Conservation (phyloP, 345 rosid species). For the Corymbia maculata region DNA sequence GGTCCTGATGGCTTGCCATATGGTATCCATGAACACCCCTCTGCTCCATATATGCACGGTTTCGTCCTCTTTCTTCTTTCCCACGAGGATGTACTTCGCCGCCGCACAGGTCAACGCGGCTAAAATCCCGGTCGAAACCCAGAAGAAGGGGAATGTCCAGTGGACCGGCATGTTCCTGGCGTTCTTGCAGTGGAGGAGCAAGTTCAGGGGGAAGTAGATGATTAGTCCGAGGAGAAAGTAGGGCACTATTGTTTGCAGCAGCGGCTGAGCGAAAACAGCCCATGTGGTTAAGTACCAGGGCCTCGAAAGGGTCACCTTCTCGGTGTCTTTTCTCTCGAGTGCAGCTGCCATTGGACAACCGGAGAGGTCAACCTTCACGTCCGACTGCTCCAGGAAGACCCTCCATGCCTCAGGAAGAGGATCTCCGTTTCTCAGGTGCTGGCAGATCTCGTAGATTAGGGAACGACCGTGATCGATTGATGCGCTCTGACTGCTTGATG, state of each 20-base stretch:
- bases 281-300: constrained; percentile 38
- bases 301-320: constrained; percentile 33
- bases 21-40: constrained; percentile 43
- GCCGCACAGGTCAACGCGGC: constrained; percentile 28
- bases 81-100: constrained; percentile 52
- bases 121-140: constrained; percentile 37
- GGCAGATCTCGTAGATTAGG: constrained; percentile 57
- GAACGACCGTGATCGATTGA: constrained; percentile 80
- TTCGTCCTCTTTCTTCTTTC: constrained; percentile 46
- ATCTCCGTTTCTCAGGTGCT: constrained; percentile 38
- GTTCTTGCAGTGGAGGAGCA: constrained; percentile 15
- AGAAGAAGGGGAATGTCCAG: constrained; percentile 42
- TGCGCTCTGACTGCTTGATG: constrained; percentile 46
- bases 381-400: constrained; percentile 49
- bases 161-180: constrained; percentile 11
- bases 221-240: constrained; percentile 31
- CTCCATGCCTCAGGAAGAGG: constrained; percentile 63
- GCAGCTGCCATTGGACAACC: constrained; percentile 58
- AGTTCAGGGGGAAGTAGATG: constrained; percentile 23
- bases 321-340: constrained; percentile 6
- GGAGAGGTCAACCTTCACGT: constrained; percentile 51
- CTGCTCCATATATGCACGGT: constrained; percentile 38
- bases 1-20: constrained; percentile 58
- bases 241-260: constrained; percentile 47
- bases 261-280: constrained; percentile 43